phyloP scores from a whole-genome alignment of 768 basidiomycete species.

The Filobasidium wieringae region DNA sequence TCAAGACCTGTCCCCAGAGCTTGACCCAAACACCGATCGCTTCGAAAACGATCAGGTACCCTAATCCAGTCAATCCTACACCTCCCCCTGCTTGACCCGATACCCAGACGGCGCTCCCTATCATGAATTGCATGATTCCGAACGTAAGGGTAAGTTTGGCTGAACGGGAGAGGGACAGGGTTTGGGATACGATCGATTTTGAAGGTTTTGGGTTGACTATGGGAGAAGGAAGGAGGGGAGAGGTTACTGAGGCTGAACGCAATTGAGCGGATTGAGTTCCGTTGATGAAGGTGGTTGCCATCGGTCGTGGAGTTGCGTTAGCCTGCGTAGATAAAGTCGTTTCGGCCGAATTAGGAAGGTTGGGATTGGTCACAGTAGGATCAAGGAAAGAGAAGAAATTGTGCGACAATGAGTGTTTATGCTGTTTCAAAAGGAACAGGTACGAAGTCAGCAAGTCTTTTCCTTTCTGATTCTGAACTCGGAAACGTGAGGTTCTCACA shows the following conservation, averaged over 20 bases:
- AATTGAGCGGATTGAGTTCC: neutral
- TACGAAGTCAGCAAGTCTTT: neutral
- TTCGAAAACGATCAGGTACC: constrained; percentile 95
- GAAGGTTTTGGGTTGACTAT: neutral
- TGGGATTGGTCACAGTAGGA: constrained; percentile 43
- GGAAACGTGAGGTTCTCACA: constrained; percentile 18
- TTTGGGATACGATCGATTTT: constrained; percentile 10
- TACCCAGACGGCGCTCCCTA: constrained; percentile 62
- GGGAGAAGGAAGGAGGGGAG: constrained; percentile 16
- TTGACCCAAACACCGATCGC: constrained; percentile 61
- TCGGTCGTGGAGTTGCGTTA: constrained; percentile 23
- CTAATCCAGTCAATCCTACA: constrained; percentile 74
- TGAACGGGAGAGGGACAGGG: constrained; percentile 18
- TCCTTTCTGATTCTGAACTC: neutral
- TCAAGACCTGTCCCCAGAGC: constrained; percentile 24
- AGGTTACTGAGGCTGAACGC: constrained; percentile 9
- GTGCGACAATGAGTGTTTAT: constrained; percentile 86
- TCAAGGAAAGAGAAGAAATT: constrained; percentile 94
- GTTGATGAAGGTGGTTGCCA: constrained; percentile 19
- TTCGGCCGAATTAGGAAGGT: constrained; percentile 12
- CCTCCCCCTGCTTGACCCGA: constrained; percentile 78
- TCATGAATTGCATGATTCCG: constrained; percentile 34
- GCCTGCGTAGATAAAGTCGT: constrained; percentile 1
- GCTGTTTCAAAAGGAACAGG: constrained; percentile 47
- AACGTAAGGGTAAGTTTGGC: constrained; percentile 26